Evolutionary conservation across 371 early-diverging fungal species (phyloP).

Genomic region (Chytridium lagenaria): DNA sequence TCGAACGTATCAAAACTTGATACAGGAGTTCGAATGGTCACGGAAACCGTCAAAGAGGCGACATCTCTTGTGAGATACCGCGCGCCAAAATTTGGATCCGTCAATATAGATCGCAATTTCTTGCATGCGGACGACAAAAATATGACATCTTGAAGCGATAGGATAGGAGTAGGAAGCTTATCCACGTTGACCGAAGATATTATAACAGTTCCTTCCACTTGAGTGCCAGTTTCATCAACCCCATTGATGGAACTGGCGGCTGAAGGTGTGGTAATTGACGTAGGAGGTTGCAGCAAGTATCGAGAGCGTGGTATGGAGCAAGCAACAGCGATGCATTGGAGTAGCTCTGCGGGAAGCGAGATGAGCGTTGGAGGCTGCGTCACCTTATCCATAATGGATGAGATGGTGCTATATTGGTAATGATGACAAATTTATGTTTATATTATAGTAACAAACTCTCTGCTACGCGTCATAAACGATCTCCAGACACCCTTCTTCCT

Average conservation of each 20-base stretch:
- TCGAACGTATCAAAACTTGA: constrained; percentile 7
- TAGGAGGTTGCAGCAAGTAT: not conserved
- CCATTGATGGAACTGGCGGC: too few relatives aligned
- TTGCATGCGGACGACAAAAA: constrained; percentile 2
- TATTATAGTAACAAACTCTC: too few relatives aligned
- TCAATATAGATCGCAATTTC: not conserved
- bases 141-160: not conserved
- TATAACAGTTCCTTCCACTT: not conserved
- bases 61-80: not conserved
- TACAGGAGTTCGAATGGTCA: constrained; percentile 4
- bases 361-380: too few relatives aligned
- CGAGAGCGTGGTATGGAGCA: not conserved
- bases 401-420: too few relatives aligned
- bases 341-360: not conserved
- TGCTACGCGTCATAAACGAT: too few relatives aligned
- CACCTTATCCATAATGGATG: too few relatives aligned
- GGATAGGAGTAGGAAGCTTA: not conserved
- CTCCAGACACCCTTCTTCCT: too few relatives aligned
- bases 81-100: not conserved
- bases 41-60: not conserved
- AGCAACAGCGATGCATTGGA: not conserved
- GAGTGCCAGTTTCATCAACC: too few relatives aligned
- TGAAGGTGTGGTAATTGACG: too few relatives aligned
- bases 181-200: not conserved
- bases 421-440: too few relatives aligned